Evolutionary conservation across 2,329 filamentous ascomycete genomes (phyloP).

Genomic region (Calonectria henricotiae): DNA sequence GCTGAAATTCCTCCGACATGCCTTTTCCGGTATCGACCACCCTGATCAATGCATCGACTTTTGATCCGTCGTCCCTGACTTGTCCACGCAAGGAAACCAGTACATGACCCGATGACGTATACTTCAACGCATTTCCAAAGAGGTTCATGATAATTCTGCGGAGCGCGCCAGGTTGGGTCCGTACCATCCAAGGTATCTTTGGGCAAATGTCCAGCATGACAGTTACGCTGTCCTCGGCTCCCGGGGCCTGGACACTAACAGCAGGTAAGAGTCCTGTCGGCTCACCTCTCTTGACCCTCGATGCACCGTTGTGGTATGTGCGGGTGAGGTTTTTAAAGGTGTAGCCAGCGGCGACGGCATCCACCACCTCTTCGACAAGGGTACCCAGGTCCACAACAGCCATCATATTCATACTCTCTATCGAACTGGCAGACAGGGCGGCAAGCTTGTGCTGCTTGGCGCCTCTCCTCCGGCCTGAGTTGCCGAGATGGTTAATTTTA

Average conservation of each 20-base stretch:
- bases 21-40: slow-evolving; percentile 77
- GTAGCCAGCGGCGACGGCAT: slow-evolving; percentile 60
- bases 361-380: slow-evolving; percentile 60
- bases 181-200: slow-evolving; percentile 67
- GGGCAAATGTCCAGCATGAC: slow-evolving; percentile 69
- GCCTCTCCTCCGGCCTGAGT: slow-evolving; percentile 47
- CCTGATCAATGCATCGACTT: slow-evolving; percentile 59
- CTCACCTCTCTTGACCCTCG: slow-evolving; percentile 16
- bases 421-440: slow-evolving; percentile 50
- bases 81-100: slow-evolving; percentile 58
- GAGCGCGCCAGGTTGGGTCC: slow-evolving; percentile 68
- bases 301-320: slow-evolving; percentile 16
- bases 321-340: slow-evolving; percentile 54
- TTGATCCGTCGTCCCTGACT: slow-evolving; percentile 42
- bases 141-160: slow-evolving; percentile 76
- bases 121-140: slow-evolving; percentile 76
- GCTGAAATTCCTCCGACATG: slow-evolving; percentile 75
- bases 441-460: slow-evolving; percentile 46
- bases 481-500: slow-evolving; percentile 59
- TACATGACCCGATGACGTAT: slow-evolving; percentile 70
- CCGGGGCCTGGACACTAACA: slow-evolving; percentile 40
- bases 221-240: slow-evolving; percentile 56
- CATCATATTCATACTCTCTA: slow-evolving; percentile 55
- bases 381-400: slow-evolving; percentile 55
- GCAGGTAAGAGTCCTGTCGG: not conserved